Conservation (phyloP, 116 monocot species). For the Papilionanthe hybrid region DNA sequence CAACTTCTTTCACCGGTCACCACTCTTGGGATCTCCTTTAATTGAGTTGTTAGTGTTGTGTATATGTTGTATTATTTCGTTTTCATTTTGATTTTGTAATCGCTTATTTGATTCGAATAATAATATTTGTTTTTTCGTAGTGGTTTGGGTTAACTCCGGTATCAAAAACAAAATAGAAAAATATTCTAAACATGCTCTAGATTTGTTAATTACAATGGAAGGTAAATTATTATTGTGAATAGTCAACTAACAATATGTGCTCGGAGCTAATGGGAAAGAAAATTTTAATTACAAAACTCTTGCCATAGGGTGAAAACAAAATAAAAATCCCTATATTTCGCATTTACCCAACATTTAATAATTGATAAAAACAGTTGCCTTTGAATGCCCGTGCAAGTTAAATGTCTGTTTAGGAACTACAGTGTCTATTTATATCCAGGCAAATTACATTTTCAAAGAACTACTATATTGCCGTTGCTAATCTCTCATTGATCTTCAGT, state of each 20-base stretch:
- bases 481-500: neutral
- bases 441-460: neutral
- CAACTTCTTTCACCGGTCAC: too few species aligned
- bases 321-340: neutral
- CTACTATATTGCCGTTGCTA: neutral
- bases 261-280: neutral
- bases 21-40: too few species aligned
- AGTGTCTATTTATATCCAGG: neutral
- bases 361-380: neutral
- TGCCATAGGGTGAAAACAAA: neutral
- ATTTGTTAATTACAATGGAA: neutral
- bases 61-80: too few species aligned
- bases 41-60: too few species aligned
- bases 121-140: too few species aligned
- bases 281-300: neutral
- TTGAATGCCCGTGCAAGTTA: neutral
- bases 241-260: neutral
- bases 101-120: too few species aligned
- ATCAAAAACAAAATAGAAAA: too few species aligned
- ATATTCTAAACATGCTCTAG: too few species aligned
- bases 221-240: neutral
- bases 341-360: neutral
- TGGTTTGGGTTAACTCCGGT: too few species aligned
- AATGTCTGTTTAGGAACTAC: neutral
- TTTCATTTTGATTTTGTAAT: too few species aligned